Evolutionary conservation across 2,329 filamentous ascomycete genomes (phyloP), one percentile per base, ranked within the genome.

Genomic region (Ustulina deusta): DNA sequence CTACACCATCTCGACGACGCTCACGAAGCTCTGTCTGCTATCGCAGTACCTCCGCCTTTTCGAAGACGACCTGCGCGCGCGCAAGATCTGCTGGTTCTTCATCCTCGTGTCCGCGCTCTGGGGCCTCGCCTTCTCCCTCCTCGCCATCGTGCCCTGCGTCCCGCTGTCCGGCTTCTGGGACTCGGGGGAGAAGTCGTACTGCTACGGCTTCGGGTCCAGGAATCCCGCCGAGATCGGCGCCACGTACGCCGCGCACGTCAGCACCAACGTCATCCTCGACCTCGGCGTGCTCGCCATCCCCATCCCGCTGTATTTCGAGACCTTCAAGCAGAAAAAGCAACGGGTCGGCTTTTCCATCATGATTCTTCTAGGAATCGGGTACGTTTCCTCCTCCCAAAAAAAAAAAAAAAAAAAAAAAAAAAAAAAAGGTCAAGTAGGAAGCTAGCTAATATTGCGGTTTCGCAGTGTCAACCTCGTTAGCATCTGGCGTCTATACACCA

Each of bases 41-140:
- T 66, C 77, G 11, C 80, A 81, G 40, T 81, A 80, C 68, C 75
- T 81, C 17, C 78, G 79, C 10, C 71, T 81, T n/a, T 80, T 78
- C 70, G 63, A 70, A 1, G 66, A 57, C 7, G 72, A 68, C 17
- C 68, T 17, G 3, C 72, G 70, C n/a, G 57, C 69, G 17, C 68
- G 75, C 38, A 60, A 61, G 13, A 42, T 73, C 38, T 76, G 74
- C 46, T 74, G 74, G 63, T 66, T 71, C 32, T 71, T 76, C 56
- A 67, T 77, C 51, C 72, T 62, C 20, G 6, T 75, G n/a, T 70
- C 68, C 54, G 73, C 65, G 20, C 56, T 78, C 51, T 79, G 77
- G 77, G 78, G 79, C 32, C 1, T 68, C 46, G 72, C 72, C 0
- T 80, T 78, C 69, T 69, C 71, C 38, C 63, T 75, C 61, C 66